Evolutionary conservation across 257 asterid genomes (phyloP).

Genomic region (Solanum etuberosum): DNA sequence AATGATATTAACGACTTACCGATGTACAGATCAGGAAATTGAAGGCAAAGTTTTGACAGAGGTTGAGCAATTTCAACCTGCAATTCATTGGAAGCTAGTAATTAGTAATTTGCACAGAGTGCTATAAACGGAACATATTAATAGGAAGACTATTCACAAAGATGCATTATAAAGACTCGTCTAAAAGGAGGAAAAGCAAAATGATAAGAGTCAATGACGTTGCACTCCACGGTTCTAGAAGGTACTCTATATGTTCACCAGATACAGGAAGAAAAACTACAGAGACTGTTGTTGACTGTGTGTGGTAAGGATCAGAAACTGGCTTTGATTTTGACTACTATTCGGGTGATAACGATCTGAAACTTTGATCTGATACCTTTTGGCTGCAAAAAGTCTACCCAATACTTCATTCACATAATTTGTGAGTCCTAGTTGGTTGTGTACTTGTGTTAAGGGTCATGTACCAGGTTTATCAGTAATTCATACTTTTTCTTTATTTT

Average conservation of each 20-base stretch:
- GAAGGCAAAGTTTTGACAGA: conserved; percentile 40
- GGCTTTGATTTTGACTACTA: neutral
- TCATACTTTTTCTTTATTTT: neutral
- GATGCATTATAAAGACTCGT: neutral
- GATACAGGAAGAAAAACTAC: neutral
- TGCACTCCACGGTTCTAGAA: neutral
- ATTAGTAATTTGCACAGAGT: neutral
- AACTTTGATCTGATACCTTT: neutral
- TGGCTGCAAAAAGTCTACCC: neutral
- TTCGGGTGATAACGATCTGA: neutral
- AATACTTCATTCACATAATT: neutral
- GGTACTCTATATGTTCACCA: neutral
- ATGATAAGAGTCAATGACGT: neutral
- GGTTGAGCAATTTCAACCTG: conserved; percentile 78
- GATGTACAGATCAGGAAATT: conserved; percentile 56
- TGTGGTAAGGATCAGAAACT: neutral
- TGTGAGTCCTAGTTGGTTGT: neutral
- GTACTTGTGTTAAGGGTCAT: neutral
- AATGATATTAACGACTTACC: conserved; percentile 13
- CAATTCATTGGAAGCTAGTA: neutral
- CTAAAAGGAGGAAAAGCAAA: neutral
- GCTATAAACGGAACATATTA: neutral
- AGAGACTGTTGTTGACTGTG: neutral
- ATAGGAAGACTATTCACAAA: neutral
- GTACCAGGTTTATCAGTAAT: neutral